Evolutionary conservation across 2,329 filamentous ascomycete genomes (phyloP).

Genomic region (Alternaria sp.): DNA sequence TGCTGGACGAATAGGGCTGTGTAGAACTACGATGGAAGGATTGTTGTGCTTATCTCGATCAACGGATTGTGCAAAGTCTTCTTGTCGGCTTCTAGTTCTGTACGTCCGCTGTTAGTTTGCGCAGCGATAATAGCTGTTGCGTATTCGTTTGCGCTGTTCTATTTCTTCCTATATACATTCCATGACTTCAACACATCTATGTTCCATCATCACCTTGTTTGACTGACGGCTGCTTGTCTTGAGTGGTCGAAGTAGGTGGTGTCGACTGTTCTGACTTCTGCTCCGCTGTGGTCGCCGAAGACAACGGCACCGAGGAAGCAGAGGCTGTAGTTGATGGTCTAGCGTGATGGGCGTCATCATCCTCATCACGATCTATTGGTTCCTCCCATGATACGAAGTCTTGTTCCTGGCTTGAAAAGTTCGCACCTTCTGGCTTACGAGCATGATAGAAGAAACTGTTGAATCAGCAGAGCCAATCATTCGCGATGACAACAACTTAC

Average conservation of each 20-base stretch:
- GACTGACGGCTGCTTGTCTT: background rate
- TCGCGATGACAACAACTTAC: conserved; percentile 19
- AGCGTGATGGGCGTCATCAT: conserved; percentile 5
- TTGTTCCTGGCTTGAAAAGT: background rate
- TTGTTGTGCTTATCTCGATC: background rate
- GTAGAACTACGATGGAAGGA: background rate
- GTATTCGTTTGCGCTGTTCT: background rate
- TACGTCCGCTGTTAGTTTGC: background rate
- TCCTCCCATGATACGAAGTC: conserved; percentile 34
- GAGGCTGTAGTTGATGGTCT: background rate
- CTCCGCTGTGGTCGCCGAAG: background rate
- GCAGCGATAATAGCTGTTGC: too few relatives aligned
- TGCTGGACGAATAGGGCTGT: too few relatives aligned
- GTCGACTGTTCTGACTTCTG: background rate
- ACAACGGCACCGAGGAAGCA: background rate
- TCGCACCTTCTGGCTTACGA: conserved; percentile 26
- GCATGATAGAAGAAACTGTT: conserved; percentile 39
- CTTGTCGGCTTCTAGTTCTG: background rate
- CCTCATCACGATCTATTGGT: conserved; percentile 34
- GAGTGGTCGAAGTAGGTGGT: background rate
- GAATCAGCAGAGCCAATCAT: conserved; percentile 2
- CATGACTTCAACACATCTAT: background rate
- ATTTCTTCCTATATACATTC: background rate
- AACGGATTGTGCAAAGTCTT: too few relatives aligned
- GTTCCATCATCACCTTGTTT: background rate